Base-by-base conservation (phyloP, 2,329 filamentous ascomycete genomes). In the Fusarium equiseti region DNA sequence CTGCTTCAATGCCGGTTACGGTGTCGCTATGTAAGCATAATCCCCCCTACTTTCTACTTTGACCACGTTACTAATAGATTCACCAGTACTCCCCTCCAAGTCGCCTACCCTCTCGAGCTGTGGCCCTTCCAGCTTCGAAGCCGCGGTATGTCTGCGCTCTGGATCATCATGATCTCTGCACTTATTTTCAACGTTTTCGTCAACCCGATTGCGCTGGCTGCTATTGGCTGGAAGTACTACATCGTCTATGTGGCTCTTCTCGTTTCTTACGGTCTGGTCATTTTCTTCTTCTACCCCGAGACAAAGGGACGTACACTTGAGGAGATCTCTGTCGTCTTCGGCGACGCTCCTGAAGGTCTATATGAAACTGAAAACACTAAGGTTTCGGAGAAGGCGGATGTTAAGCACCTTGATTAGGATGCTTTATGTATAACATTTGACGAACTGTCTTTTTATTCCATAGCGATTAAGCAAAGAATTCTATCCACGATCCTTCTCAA, bases 111-210 rank as follows among this genome's bases (percentile, higher is more conserved):
- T 16, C 31, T 65, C 4, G 62, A 65, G n/a, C 13, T 65, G 1
- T 65, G 62, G 62, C 62, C 62, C 3, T 65, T 65, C 44, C 62
- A 65, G 18, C 22, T 65, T 26, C 62, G 62, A 5, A 63, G 62
- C 5, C 62, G 62, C 1, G 62, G 62, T 42, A 51, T 65, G 16
- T 65, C 62, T 7, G 62, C 62, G 40, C 26, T 46, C 8, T 65
- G 62, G 62, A 65, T 65, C 26, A 65, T 65, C 3, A 65, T 65
- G 62, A 59, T 65, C 9, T 7, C 44, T 3, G 62, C 62, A 0
- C 62, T 65, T 2, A 65, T 65, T 2, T 65, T 65, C 40, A 65
- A 65, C 11, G 62, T 65, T 4, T 65, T 65, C 4, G 62, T 65
- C 7, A 65, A 65, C 22, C 62, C 62, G 1, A 42, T 65, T 16